Percentiles rank a stretch among this genome's conserved stretches.
phyloP scores from a whole-genome alignment of 805 yeast genomes.

The Kazachstania viticola region DNA sequence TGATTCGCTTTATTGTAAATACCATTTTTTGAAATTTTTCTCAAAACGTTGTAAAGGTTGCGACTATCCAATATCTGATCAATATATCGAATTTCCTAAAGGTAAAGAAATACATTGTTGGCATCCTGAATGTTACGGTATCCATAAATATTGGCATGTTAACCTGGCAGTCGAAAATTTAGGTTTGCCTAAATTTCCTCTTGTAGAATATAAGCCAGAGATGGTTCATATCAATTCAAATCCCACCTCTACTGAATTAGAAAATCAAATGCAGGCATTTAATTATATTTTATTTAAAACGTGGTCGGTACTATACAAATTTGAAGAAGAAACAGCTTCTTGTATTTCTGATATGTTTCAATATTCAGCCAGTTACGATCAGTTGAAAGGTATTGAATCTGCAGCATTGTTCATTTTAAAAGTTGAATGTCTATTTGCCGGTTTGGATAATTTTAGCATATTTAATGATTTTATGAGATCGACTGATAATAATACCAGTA shows the following conservation, averaged over 20 bases:
- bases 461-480: slow-evolving; percentile 2
- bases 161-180: slow-evolving; percentile 52
- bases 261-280: slow-evolving; percentile 50
- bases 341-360: slow-evolving; percentile 88
- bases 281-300: slow-evolving; percentile 50
- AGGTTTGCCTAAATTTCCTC: slow-evolving; percentile 31
- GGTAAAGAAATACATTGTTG: slow-evolving; percentile 92
- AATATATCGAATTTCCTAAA: slow-evolving; percentile 82
- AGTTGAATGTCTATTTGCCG: slow-evolving; percentile 65
- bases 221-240: slow-evolving; percentile 22
- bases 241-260: slow-evolving; percentile 37
- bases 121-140: slow-evolving; percentile 99
- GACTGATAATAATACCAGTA: not conserved
- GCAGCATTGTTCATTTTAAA: slow-evolving; percentile 64
- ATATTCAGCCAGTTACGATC: slow-evolving; percentile 64
- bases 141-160: slow-evolving; percentile 93
- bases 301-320: slow-evolving; percentile 81
- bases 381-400: slow-evolving; percentile 50
- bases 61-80: slow-evolving; percentile 79
- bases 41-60: slow-evolving; percentile 94
- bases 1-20: slow-evolving; percentile 76
- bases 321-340: slow-evolving; percentile 82
- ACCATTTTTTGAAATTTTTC: slow-evolving; percentile 74
- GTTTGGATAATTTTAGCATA: slow-evolving; percentile 44
- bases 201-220: slow-evolving; percentile 13